phyloP scores from a whole-genome alignment of 306 rosid species.

The Corylus americana region DNA sequence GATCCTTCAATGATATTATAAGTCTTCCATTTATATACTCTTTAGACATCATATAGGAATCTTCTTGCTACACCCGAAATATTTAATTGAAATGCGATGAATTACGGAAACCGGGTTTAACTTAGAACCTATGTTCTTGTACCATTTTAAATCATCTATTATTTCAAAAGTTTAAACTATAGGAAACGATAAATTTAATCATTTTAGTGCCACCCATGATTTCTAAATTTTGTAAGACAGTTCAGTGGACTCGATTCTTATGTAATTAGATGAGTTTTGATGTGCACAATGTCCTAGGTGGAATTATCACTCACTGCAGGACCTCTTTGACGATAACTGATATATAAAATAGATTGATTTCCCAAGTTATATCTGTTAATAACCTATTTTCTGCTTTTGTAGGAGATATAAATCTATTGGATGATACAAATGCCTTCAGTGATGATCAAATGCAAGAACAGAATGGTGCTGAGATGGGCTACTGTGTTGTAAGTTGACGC shows the following conservation, averaged over 20 bases:
- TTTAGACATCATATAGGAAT: not conserved
- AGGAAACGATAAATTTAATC: not conserved
- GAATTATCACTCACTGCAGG: too few species aligned
- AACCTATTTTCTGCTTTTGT: constrained; percentile 3
- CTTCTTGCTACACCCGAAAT: too few species aligned
- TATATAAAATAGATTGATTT: not conserved
- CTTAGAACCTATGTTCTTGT: too few species aligned
- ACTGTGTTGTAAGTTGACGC: constrained; percentile 41
- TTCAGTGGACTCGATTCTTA: too few species aligned
- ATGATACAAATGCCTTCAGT: constrained; percentile 15
- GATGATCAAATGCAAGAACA: constrained; percentile 10
- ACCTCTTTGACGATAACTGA: not conserved
- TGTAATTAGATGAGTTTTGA: too few species aligned
- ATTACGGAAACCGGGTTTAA: too few species aligned
- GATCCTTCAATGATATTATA: not conserved
- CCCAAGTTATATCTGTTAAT: not conserved
- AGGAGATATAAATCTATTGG: constrained; percentile 33
- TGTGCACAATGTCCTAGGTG: too few species aligned
- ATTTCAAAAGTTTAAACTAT: too few species aligned
- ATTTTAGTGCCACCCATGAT: too few species aligned
- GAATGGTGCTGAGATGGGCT: constrained; percentile 3
- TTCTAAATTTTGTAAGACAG: too few species aligned
- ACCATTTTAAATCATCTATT: too few species aligned
- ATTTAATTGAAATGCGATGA: too few species aligned
- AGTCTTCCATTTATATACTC: not conserved